Conservation (phyloP, 2,329 filamentous ascomycete genomes). For the Colletotrichum gigasporum region DNA sequence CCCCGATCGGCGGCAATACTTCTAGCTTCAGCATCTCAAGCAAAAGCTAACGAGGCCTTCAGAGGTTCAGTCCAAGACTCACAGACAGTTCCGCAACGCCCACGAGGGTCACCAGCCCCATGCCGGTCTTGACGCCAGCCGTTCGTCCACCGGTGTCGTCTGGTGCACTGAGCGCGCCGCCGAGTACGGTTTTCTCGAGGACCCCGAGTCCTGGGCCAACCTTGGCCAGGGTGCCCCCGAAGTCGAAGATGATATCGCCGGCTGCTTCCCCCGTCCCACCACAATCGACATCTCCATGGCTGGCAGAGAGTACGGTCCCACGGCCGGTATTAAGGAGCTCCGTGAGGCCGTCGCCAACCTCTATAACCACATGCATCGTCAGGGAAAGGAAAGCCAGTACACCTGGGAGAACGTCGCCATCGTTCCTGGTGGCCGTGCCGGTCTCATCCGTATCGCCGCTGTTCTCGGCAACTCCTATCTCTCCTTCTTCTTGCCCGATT, state of each 20-base stretch:
- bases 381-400: slow-evolving; percentile 89
- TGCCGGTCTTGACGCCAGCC: slow-evolving; percentile 87
- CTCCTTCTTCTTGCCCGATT: slow-evolving; percentile 94
- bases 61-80: slow-evolving; percentile 87
- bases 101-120: slow-evolving; percentile 93
- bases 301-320: slow-evolving; percentile 90
- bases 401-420: slow-evolving; percentile 98
- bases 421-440: slow-evolving; percentile 91
- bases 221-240: slow-evolving; percentile 93
- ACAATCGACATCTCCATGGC: slow-evolving; percentile 81
- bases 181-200: slow-evolving; percentile 87
- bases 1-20: background rate
- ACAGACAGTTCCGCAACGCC: slow-evolving; percentile 87
- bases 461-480: slow-evolving; percentile 93
- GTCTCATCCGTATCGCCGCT: slow-evolving; percentile 92
- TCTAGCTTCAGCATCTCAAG: background rate
- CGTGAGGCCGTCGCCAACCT: slow-evolving; percentile 88
- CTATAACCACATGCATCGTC: slow-evolving; percentile 92
- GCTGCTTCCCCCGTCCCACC: slow-evolving; percentile 85
- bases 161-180: slow-evolving; percentile 90
- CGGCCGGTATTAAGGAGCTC: slow-evolving; percentile 91
- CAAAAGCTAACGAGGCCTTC: slow-evolving; percentile 29
- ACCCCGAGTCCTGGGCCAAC: slow-evolving; percentile 89
- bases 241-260: slow-evolving; percentile 91
- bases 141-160: slow-evolving; percentile 91